Evolutionary conservation across 495 filamentous ascomycete species (phyloP), one percentile per base, ranked within the genome.

Genomic region (Sabuloglossum arenarium): DNA sequence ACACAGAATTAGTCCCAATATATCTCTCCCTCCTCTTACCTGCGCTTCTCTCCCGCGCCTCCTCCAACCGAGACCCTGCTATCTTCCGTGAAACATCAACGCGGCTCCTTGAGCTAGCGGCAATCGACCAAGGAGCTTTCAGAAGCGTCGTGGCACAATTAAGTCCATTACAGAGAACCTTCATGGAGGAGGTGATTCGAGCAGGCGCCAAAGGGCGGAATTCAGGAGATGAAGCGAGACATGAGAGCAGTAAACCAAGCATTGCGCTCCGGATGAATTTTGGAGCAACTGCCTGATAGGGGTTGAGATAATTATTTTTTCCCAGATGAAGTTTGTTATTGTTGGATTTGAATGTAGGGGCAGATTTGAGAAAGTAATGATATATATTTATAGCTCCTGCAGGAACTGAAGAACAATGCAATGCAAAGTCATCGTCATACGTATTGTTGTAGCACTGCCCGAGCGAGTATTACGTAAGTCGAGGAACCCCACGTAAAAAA

Each of bases 191-290:
- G 59, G 81, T 94, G 8, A 78, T 97, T 25, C 74, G 79, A 42
- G 77, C 75, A 47, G 82, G 74, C 1, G 71, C 70, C 11, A 61
- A 65, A 31, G 67, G 61, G n/a, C 57, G 71, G 54, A 63, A 62
- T 16, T 34, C 57, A 59, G 70, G 64, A 59, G 65, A 63, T 29
- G 67, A 68, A 24, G 68, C 66, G 1, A 68, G 53, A 10, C 74
- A 68, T 45, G 73, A 74, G 32, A 78, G 72, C 58, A 78, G 62
- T 47, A 74, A 81, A 68, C 93, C 91, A 14, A 94, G 70, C 58
- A 99, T 99, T 75, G 87, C 87, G 53, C 64, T 99, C 67, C 86
- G 90, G 73, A 88, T 97, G 84, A 76, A 94, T 64, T 96, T 98
- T 76, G 58, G 61, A 31, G 58, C 39, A 10, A 21, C 49, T n/a